Base-by-base conservation (phyloP, 768 basidiomycete species). In the Xerocomellus chrysenteron region DNA sequence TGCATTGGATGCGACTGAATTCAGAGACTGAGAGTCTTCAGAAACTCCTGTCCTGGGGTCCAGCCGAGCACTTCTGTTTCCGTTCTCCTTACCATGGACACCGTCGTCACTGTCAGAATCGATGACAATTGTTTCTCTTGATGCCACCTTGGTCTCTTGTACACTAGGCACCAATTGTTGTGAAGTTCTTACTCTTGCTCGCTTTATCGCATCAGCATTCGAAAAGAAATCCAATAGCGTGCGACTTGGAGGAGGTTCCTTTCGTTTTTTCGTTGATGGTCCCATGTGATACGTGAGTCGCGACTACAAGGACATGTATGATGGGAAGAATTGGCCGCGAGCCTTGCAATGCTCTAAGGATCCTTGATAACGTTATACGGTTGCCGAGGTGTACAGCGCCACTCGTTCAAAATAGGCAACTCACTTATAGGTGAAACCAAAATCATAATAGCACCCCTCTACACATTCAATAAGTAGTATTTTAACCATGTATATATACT, bases 31-130 rank as follows among this genome's bases (percentile, higher is more conserved):
- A 24, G 16, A n/a, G 8, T 30, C 19, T 45, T 46, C 47, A 26
- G 40, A 54, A 11, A 16, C 32, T 26, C 13, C 36, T 17, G 26
- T 28, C 4, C 21, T 8, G 13, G 30, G 21, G 19, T 32, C 39
- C 10, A 16, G 24, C 30, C 17, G 49, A 46, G 19, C 4, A 0
- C 35, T 24, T 39, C 33, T 9, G 28, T 47, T 42, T 37, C 41
- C 41, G 17, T 47, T 50, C n/a, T 41, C 40, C 50, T 19, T 47
- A n/a, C 21, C 42, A 16, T 35, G 54, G 32, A 33, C 33, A 10
- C 33, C 63, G 4, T 68, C 67, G 28, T 86, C 84, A 50, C 79
- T 79, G 61, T 86, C 85, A 19, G 85, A 85, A 65, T 87, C 85
- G 53, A 88, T 81, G 54, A 86, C 69, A 46, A 87, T 86, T 58